Base-by-base conservation (phyloP, 2,329 filamentous ascomycete species). In the Penicillium sp. region DNA sequence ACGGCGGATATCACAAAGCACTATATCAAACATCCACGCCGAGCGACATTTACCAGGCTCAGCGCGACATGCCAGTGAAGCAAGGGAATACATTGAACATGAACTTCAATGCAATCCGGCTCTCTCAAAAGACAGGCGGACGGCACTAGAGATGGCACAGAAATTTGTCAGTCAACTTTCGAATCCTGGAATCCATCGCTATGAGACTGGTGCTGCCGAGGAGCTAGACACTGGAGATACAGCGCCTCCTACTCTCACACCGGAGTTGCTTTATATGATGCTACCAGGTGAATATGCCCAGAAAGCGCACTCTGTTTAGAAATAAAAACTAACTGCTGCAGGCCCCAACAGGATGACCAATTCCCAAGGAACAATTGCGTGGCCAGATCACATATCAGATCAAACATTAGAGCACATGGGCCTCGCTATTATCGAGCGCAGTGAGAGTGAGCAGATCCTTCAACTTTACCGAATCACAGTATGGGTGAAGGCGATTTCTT, bases 241-340 rank as follows among this genome's bases (percentile, higher is more conserved):
- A 11, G 19, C 48, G n/a, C 54, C 55, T 16, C 59, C 62, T 31
- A 50, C 23, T 39, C 60, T 67, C 3, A 64, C 65, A 3, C 62
- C 65, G 1, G 65, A 67, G 37, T 27, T 67, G 21, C 45, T 67
- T 7, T 64, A 64, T 13, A 67, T 67, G 64, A 65, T 67, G 59
- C 21, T 66, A 43, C 60, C 64, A 27, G 62, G 64, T 64, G 27
- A 47, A 43, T 3, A 23, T 47, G 14, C 10, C 4, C 23, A 44
- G 5, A 26, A 10, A 39, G 23, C 42, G 7, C 26, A 1, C 19
- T 44, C 8, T 42, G 3, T 14, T 4, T 3, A 21, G 7, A 10
- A 10, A n/a, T 35, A 16, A 10, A 39, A 39, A 19, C 39, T 65
- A 16, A 62, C 33, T 16, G 10, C 37, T 26, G 1, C 19, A 62